phyloP scores from a whole-genome alignment of 192 early-diverging fungal species.

The Phlyctochytrium arcticum region DNA sequence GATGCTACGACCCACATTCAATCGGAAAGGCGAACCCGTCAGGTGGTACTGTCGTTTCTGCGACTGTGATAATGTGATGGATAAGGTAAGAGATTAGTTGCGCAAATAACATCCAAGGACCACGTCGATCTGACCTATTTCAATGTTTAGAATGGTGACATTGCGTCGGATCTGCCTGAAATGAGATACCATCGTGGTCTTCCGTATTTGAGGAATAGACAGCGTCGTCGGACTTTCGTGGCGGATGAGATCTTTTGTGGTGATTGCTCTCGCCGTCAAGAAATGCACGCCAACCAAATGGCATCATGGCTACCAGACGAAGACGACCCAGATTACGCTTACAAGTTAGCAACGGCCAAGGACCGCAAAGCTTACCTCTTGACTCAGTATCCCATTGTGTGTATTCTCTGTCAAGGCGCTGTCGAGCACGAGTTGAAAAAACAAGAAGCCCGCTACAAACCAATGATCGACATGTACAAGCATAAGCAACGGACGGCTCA shows the following conservation, averaged over 20 bases:
- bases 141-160: background rate
- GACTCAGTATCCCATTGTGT: conserved; percentile 1
- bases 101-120: background rate
- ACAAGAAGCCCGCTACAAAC: conserved; percentile 1
- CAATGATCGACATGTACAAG: background rate
- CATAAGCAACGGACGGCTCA: background rate
- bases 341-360: background rate
- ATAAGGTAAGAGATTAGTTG: background rate
- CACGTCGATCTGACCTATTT: background rate
- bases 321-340: conserved; percentile 6
- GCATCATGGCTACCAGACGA: conserved; percentile 15
- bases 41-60: conserved; percentile 21
- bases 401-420: background rate
- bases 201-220: no score
- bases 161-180: conserved; percentile 5
- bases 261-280: conserved; percentile 2
- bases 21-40: background rate
- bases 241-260: conserved; percentile 7
- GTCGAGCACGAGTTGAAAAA: conserved; percentile 1
- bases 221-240: no score
- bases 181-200: conserved; percentile 1
- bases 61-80: conserved; percentile 14
- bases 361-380: background rate
- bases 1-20: background rate
- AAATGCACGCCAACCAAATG: background rate